Evolutionary conservation across 805 yeast genomes (phyloP).

Genomic region (Suhomyces pyralidae): DNA sequence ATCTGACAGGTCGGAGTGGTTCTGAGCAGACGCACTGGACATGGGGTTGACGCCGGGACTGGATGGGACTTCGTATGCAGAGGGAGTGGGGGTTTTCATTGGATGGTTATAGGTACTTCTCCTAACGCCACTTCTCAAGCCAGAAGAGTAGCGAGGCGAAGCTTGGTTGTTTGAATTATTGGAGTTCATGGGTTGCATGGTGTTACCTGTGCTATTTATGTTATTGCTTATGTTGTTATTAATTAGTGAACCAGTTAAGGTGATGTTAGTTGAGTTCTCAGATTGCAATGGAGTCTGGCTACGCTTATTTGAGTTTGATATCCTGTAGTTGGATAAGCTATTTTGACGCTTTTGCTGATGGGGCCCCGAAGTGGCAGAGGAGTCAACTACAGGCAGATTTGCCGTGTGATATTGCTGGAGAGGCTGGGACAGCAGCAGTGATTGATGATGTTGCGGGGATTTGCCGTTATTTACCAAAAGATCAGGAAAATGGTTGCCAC

Average conservation of each 20-base stretch:
- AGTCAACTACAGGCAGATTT: not conserved
- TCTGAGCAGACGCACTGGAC: slow-evolving; percentile 24
- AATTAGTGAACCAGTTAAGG: slow-evolving; percentile 14
- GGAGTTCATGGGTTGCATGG: not conserved
- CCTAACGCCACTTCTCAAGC: slow-evolving; percentile 8
- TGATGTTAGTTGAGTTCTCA: slow-evolving; percentile 6
- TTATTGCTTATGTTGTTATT: not conserved
- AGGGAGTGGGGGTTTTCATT: slow-evolving; percentile 38
- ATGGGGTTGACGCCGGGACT: slow-evolving; percentile 33
- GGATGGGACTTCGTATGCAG: slow-evolving; percentile 41
- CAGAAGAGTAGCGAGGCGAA: not conserved
- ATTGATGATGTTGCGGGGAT: not conserved
- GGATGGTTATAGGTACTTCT: slow-evolving; percentile 14
- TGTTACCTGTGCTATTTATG: not conserved
- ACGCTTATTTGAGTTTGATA: slow-evolving; percentile 33
- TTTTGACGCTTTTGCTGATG: slow-evolving; percentile 40
- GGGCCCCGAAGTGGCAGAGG: not conserved
- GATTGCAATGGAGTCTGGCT: slow-evolving; percentile 23
- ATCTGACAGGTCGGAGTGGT: slow-evolving; percentile 41
- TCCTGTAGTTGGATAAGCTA: slow-evolving; percentile 34
- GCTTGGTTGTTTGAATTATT: not conserved
- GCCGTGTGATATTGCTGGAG: not conserved
- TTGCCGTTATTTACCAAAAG: slow-evolving; percentile 4
- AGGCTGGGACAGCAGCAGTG: not conserved
- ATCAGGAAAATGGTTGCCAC: slow-evolving; percentile 4